Evolutionary conservation across 805 yeast genomes (phyloP), one percentile per base, ranked within the genome.

Genomic region (Barnettozyma wickerhamii): DNA sequence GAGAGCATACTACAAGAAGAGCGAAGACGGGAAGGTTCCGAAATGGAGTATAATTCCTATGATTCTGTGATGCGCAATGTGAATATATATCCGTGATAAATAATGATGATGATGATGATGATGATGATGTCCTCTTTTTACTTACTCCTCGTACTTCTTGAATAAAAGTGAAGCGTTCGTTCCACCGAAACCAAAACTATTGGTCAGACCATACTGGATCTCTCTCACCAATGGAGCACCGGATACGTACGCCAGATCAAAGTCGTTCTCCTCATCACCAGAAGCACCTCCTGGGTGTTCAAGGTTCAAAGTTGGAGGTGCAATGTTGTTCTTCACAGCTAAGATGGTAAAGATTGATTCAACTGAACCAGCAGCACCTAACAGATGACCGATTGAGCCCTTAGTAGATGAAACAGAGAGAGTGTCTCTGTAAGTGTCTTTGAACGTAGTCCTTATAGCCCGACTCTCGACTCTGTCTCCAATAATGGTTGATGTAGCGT

Each of bases 151-250:
- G 34, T 46, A 62, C 45, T 63, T 68, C 24, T 67, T 65, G 48
- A 81, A 75, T 33, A 80, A 70, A 3, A 93, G 55, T 3, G 95
- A 74, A 6, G 95, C 82, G 60, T 93, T 93, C 5, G 95, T 87
- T 7, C 99, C 99, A 7, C 99, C 99, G 65, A 93, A 93, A 1
- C 99, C 99, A 64, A 95, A 91, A 52, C 96, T 87, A 56, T 93
- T 93, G 35, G 88, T 77, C 51, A 93, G 46, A 0, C 91, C 97
- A 48, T 75, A 71, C 4, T 72, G 53, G 4, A 84, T 57, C 2
- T 59, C 52, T 19, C 59, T 66, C 33, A 65, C 54, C n/a, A 62
- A 53, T 9, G 84, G 68, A 10, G 53, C 47, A 1, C 76, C 72
- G 6, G 83, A 81, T 4, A 56, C 55, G 51, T 82, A 84, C 55